These are phyloP conservation scores for Tilletia indica DNA, from an alignment of 1,284 basidiomycete species.

Conservation along the genomic window DNA sequence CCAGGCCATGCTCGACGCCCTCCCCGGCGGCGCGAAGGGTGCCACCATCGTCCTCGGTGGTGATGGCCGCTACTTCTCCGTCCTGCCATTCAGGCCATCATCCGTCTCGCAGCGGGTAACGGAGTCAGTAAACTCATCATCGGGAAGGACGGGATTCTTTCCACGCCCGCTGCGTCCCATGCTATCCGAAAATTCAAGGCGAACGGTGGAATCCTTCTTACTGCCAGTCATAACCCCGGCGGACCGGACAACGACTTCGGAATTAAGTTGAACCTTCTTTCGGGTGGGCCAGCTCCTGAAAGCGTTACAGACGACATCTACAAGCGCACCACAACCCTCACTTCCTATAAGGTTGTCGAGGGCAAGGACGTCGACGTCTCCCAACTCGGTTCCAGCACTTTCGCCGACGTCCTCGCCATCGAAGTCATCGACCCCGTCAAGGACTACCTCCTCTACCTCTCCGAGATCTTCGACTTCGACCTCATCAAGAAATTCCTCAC, in stretches of 20 bases:
- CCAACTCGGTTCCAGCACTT: slow-evolving; percentile 74
- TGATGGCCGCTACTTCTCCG: slow-evolving; percentile 90
- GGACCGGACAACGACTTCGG: slow-evolving; percentile 97
- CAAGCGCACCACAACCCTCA: slow-evolving; percentile 82
- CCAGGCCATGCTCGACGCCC: slow-evolving; percentile 88
- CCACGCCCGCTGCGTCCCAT: slow-evolving; percentile 94
- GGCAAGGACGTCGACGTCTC: slow-evolving; percentile 76
- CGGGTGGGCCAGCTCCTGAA: slow-evolving; percentile 95
- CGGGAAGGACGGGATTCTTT: slow-evolving; percentile 78
- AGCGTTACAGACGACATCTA: slow-evolving; percentile 89
- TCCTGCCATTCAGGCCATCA: slow-evolving; percentile 83
- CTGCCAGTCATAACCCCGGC: slow-evolving; percentile 97
- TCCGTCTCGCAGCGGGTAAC: slow-evolving; percentile 86
- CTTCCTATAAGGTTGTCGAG: slow-evolving; percentile 80
- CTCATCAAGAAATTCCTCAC: slow-evolving; percentile 87
- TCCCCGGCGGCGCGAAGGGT: slow-evolving; percentile 68
- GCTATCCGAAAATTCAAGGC: slow-evolving; percentile 94
- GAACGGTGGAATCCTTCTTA: slow-evolving; percentile 92
- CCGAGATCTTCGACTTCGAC: slow-evolving; percentile 90
- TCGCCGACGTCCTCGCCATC: slow-evolving; percentile 69
- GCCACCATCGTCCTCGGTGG: slow-evolving; percentile 91
- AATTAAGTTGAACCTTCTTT: slow-evolving; percentile 97
- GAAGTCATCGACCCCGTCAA: slow-evolving; percentile 90
- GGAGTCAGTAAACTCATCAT: slow-evolving; percentile 54
- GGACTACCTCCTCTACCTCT: slow-evolving; percentile 81